Percentiles rank a stretch among this genome's conserved stretches.
These are phyloP conservation scores for Elaeagnus macrophylla DNA, from an alignment of 306 rosid genomes.

Conservation along the genomic window DNA sequence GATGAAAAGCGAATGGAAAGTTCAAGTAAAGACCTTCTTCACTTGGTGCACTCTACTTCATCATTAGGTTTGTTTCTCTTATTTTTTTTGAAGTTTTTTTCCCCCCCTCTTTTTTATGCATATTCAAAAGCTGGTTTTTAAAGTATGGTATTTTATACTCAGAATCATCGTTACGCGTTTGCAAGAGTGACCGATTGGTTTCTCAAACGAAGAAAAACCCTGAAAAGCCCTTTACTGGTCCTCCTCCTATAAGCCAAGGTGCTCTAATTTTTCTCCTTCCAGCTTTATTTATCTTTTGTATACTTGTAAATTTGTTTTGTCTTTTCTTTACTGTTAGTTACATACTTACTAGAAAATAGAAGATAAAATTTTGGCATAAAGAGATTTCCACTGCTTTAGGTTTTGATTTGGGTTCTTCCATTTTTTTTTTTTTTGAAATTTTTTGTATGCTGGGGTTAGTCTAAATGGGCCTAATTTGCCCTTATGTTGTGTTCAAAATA, in stretches of 20 bases:
- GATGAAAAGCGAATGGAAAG: constrained; percentile 27
- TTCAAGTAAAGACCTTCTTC: constrained; percentile 70
- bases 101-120: neutral
- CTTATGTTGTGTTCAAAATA: neutral
- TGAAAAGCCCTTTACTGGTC: constrained; percentile 29
- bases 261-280: neutral
- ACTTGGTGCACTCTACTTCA: constrained; percentile 45
- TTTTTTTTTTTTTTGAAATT: neutral
- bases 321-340: neutral
- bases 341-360: neutral
- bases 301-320: neutral
- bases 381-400: neutral
- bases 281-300: no score
- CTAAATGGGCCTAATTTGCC: neutral
- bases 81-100: neutral
- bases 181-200: constrained; percentile 17
- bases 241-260: constrained; percentile 52
- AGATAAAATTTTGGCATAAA: neutral
- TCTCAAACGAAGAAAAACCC: constrained; percentile 22
- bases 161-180: constrained; percentile 51
- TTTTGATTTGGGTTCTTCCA: no score
- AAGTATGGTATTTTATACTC: constrained; percentile 5
- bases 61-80: constrained; percentile 32
- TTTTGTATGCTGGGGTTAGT: neutral
- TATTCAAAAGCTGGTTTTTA: neutral